Conservation (phyloP, 2,329 filamentous ascomycete species). For the Helotiales sp. region DNA sequence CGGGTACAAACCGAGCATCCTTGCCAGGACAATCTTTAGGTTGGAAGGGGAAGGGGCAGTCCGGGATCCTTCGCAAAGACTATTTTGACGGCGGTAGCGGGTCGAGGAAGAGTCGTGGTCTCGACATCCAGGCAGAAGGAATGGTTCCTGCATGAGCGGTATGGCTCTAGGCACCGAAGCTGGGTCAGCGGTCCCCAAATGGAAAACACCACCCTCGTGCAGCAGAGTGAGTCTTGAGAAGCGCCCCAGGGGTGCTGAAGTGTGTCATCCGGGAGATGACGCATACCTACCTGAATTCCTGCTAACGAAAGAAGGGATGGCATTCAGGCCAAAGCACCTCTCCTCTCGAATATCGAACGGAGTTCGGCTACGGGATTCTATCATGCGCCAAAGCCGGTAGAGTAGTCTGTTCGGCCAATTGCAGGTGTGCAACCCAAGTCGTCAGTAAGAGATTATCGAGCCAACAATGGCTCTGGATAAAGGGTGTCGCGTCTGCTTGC, state of each 20-base stretch:
- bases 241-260: background rate
- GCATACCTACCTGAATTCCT: conserved; percentile 19
- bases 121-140: background rate
- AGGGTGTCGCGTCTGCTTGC: background rate
- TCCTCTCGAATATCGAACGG: background rate
- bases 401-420: no score
- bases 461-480: background rate
- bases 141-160: conserved; percentile 7
- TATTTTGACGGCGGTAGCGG: background rate
- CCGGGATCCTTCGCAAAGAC: background rate
- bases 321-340: background rate
- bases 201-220: background rate
- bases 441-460: background rate
- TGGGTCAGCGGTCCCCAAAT: background rate
- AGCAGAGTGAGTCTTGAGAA: conserved; percentile 13
- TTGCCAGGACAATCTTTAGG: conserved; percentile 8
- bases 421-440: no score
- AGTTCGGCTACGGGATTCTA: background rate
- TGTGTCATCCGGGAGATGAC: conserved; percentile 23
- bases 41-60: background rate
- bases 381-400: no score
- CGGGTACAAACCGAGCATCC: conserved; percentile 26
- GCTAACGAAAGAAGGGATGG: background rate
- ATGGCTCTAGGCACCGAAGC: background rate
- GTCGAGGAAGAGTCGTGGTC: background rate